These are phyloP conservation scores for Neurospora sp. DNA, from an alignment of 495 filamentous ascomycete species.

Conservation along the genomic window DNA sequence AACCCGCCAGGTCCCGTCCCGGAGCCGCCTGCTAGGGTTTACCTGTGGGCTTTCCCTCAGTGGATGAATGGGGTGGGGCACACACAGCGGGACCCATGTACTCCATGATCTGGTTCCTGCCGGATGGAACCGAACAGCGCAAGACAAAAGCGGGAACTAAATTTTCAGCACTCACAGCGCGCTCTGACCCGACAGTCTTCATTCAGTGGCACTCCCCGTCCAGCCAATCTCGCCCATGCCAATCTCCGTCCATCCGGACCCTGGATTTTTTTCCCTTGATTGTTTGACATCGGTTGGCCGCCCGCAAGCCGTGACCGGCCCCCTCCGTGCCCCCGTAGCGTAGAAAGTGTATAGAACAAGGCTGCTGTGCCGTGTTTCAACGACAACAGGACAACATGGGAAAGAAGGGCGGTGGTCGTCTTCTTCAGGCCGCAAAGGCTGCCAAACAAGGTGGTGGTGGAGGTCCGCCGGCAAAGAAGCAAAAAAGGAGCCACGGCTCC, in stretches of 20 bases:
- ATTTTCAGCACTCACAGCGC: slow-evolving; percentile 2
- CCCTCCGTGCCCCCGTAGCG: too few species aligned
- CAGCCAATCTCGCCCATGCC: not conserved
- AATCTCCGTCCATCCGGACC: slow-evolving; percentile 7
- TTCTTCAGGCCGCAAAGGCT: slow-evolving; percentile 13
- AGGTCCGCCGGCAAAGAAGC: slow-evolving; percentile 10
- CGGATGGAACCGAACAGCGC: slow-evolving; percentile 8
- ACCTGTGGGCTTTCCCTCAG: not conserved
- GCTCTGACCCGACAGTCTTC: too few species aligned
- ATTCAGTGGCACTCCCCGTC: not conserved
- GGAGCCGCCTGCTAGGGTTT: not conserved
- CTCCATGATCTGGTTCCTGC: slow-evolving; percentile 3
- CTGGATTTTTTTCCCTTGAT: not conserved
- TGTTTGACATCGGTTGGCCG: not conserved
- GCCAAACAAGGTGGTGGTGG: slow-evolving; percentile 6
- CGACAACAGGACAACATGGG: not conserved
- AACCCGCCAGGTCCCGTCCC: not conserved
- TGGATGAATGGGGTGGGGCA: not conserved
- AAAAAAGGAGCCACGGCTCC: slow-evolving; percentile 3
- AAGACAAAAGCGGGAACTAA: slow-evolving; percentile 3
- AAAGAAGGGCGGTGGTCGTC: slow-evolving; percentile 10
- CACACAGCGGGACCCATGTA: not conserved
- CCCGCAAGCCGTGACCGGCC: too few species aligned
- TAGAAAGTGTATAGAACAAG: not conserved
- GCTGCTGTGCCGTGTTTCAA: not conserved